Evolutionary conservation across 2,329 filamentous ascomycete genomes (phyloP).

Genomic region (Botrytis paeoniae): DNA sequence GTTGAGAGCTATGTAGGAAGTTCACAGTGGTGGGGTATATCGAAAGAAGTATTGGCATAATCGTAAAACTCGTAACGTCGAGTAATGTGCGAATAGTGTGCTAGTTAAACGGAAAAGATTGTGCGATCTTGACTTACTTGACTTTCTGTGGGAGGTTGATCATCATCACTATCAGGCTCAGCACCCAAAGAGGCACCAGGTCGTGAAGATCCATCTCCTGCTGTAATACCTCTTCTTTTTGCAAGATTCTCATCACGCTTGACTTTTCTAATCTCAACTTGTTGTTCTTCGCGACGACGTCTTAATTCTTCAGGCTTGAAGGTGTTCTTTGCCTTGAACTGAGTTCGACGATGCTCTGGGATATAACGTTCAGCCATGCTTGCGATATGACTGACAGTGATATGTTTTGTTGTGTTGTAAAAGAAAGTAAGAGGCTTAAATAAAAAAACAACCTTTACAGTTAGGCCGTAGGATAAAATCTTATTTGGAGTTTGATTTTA

Average conservation of each 20-base stretch:
- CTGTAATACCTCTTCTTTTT: constrained; percentile 92
- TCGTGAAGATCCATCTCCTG: constrained; percentile 65
- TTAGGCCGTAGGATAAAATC: constrained; percentile 24
- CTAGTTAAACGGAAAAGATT: neutral
- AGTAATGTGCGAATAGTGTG: neutral
- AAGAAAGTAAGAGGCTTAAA: neutral
- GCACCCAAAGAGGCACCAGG: constrained; percentile 81
- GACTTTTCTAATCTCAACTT: constrained; percentile 97
- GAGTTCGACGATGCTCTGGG: constrained; percentile 96
- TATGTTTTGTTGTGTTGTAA: constrained; percentile 18
- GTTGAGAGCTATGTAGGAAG: constrained; percentile 14
- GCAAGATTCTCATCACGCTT: constrained; percentile 99
- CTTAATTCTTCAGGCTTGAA: constrained; percentile 99
- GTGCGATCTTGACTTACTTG: constrained; percentile 66
- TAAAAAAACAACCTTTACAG: constrained; percentile 10
- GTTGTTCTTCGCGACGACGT: constrained; percentile 96
- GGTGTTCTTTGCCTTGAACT: constrained; percentile 99
- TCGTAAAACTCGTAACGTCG: neutral
- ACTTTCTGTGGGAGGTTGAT: constrained; percentile 88
- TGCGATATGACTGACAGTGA: constrained; percentile 26
- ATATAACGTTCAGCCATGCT: constrained; percentile 97
- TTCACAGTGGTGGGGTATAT: constrained; percentile 8
- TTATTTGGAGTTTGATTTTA: neutral
- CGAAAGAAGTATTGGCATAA: neutral
- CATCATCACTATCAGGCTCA: constrained; percentile 95